These are phyloP conservation scores for Fusarium chaquense DNA, from an alignment of 2,329 filamentous ascomycete genomes.

Conservation along the genomic window DNA sequence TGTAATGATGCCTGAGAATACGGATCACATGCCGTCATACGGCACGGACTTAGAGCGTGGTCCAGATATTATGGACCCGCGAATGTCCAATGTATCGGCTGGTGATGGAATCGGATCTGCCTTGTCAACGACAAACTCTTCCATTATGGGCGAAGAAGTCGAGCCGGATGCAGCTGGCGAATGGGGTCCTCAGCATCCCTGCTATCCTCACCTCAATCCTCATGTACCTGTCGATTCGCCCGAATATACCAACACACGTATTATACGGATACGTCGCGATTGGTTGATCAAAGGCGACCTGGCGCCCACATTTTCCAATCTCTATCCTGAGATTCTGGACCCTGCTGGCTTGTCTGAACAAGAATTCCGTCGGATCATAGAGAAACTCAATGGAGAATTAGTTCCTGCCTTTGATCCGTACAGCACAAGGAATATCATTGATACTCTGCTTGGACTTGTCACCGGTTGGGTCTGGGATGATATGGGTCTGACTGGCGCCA, in stretches of 20 bases:
- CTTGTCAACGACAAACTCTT: conserved; percentile 68
- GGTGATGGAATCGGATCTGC: conserved; percentile 66
- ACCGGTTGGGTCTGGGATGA: conserved; percentile 98
- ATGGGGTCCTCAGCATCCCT: conserved; percentile 95
- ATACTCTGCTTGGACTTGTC: conserved; percentile 80
- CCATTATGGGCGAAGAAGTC: conserved; percentile 73
- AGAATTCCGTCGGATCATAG: conserved; percentile 85
- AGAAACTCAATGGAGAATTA: conserved; percentile 83
- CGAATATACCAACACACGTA: conserved; percentile 81
- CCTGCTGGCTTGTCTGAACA: conserved; percentile 83
- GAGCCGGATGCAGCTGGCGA: conserved; percentile 77
- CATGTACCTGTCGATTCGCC: conserved; percentile 84
- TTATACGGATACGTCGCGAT: conserved; percentile 91
- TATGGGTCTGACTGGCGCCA: conserved; percentile 80
- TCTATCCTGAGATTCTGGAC: conserved; percentile 96
- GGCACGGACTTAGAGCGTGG: conserved; percentile 69
- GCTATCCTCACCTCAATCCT: conserved; percentile 92
- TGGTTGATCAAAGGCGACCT: conserved; percentile 92
- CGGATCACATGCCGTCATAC: conserved; percentile 54
- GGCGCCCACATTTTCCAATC: conserved; percentile 91
- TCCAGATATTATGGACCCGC: conserved; percentile 58
- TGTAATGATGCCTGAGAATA: conserved; percentile 58
- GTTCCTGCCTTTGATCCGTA: conserved; percentile 84
- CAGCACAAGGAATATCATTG: conserved; percentile 79
- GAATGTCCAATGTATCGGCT: conserved; percentile 62